Percentiles rank a stretch among this genome's conserved stretches.
Conservation (phyloP, 2,329 filamentous ascomycete genomes). For the Colletotrichum siamense region DNA sequence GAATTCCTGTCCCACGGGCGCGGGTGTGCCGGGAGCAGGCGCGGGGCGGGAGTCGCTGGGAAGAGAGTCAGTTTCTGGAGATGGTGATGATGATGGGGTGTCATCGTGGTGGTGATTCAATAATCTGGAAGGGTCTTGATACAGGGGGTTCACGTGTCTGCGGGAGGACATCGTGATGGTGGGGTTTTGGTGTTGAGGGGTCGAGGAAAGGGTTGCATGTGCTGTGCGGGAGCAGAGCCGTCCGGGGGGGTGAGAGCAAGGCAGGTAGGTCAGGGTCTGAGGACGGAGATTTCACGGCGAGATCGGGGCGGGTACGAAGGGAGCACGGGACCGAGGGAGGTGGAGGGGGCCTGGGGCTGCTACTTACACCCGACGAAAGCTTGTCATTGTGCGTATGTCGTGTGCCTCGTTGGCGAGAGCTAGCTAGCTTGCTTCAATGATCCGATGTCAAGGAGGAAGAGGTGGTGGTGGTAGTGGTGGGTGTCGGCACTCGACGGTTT, state of each 20-base stretch:
- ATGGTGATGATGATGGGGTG: background rate
- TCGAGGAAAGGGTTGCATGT: background rate
- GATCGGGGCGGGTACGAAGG: background rate
- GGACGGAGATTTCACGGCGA: background rate
- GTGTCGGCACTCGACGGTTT: background rate
- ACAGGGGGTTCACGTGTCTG: conserved; percentile 4
- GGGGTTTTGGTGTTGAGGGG: conserved; percentile 15
- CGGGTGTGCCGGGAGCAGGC: conserved; percentile 25
- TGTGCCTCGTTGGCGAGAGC: background rate
- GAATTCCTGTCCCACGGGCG: conserved; percentile 34
- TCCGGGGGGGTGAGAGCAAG: background rate
- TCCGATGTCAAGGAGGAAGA: background rate
- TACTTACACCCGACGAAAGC: conserved; percentile 19
- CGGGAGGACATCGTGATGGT: conserved; percentile 2
- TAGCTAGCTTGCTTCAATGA: background rate
- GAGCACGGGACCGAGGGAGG: background rate
- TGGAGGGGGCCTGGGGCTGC: background rate
- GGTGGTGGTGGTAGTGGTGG: background rate
- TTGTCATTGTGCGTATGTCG: conserved; percentile 4
- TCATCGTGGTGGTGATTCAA: background rate
- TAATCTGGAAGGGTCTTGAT: background rate
- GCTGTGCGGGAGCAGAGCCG: background rate
- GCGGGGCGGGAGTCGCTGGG: conserved; percentile 10
- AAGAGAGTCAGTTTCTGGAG: conserved; percentile 23
- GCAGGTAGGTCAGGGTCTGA: background rate